Evolutionary conservation across 768 basidiomycete genomes (phyloP), one percentile per base, ranked within the genome.

Genomic region (Melanogaster broomeanus): DNA sequence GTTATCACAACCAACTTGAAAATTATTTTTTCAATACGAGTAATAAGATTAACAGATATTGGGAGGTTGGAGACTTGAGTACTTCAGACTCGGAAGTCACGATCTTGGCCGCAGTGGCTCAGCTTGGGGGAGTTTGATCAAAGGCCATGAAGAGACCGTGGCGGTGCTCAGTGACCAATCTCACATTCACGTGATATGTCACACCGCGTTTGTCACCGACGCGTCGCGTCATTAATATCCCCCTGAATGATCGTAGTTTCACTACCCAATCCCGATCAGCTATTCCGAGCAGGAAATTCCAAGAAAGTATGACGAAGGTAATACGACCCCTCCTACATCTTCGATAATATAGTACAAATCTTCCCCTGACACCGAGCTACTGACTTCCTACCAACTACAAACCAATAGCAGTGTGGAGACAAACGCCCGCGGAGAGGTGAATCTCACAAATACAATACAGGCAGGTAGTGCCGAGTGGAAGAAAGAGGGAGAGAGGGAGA

Each of bases 141-240:
- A 11, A 22, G n/a, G 19, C 45, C 22, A 16, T 16, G 45, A 43
- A 35, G 15, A 19, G 19, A 10, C 13, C 42, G 58, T 58, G 64
- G 63, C 64, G 15, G 56, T 63, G 63, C 30, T 18, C 2, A 15
- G 48, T 50, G 13, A 63, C n/a, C 48, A 40, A 27, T 42, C 51
- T 48, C 27, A 51, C 54, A 16, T 21, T 55, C 66, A 67, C 61
- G 63, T 69, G 66, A 3, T 9, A 0, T 15, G 67, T 69, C 68
- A 69, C 65, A 42, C 5, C 66, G 65, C 55, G 66, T 69, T 40
- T 12, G 57, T 55, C 58, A 62, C 58, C 38, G 52, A 37, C 65
- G 65, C 65, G 65, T 56, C 58, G 51, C 56, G 57, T 53, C 42
- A 47, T 40, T 18, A n/a, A 46, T 30, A 11, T 31, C 31, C 21